phyloP scores from a whole-genome alignment of 805 yeast genomes.

The Candida krabiensis region DNA sequence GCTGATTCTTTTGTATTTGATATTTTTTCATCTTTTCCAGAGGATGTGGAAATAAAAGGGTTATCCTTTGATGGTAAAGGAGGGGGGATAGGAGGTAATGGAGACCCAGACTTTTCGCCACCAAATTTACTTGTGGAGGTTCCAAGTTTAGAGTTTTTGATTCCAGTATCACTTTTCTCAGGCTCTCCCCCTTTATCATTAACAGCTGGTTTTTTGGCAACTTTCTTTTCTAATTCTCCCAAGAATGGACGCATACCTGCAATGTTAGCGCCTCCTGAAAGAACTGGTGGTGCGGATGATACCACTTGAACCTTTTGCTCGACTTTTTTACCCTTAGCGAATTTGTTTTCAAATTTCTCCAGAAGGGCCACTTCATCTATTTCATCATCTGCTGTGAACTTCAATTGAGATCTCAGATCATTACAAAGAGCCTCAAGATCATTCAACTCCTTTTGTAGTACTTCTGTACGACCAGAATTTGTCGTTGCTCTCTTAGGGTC shows the following conservation, averaged over 20 bases:
- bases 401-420: slow-evolving; percentile 26
- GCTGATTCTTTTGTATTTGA: background rate
- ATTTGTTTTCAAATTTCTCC: slow-evolving; percentile 28
- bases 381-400: slow-evolving; percentile 25
- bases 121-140: too few relatives aligned
- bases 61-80: background rate
- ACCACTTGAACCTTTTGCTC: slow-evolving; percentile 23
- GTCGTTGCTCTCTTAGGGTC: slow-evolving; percentile 28
- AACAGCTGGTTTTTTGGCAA: slow-evolving; percentile 42
- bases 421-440: slow-evolving; percentile 27
- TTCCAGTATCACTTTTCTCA: background rate
- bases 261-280: slow-evolving; percentile 15
- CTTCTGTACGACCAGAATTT: slow-evolving; percentile 18
- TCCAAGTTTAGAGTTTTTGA: background rate
- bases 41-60: background rate
- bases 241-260: slow-evolving; percentile 40
- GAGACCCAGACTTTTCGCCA: background rate
- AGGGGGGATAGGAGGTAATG: slow-evolving; percentile 3
- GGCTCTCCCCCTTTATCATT: slow-evolving; percentile 4
- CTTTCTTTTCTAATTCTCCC: slow-evolving; percentile 52
- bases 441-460: slow-evolving; percentile 23
- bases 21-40: background rate
- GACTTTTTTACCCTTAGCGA: slow-evolving; percentile 28
- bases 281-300: slow-evolving; percentile 21
- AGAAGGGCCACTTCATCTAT: slow-evolving; percentile 22